Evolutionary conservation across 345 rosid species (phyloP).

Genomic region (Citrus trifoliata): DNA sequence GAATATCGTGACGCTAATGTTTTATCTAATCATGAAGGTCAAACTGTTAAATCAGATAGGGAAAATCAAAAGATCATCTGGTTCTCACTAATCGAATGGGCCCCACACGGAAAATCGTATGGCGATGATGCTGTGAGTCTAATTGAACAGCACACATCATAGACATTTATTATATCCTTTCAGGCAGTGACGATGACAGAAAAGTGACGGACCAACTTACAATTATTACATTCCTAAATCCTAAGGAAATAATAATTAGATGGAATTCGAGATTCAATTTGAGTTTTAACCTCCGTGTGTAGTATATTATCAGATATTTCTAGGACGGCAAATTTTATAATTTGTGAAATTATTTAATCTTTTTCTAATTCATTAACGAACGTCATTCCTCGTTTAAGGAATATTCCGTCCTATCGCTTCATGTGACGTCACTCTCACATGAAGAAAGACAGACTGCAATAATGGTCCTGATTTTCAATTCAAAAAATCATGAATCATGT

Average conservation of each 20-base stretch:
- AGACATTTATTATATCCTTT: background rate
- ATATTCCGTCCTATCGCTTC: slow-evolving; percentile 24
- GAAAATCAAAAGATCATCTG: background rate
- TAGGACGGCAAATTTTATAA: too few relatives aligned
- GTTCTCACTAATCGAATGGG: background rate
- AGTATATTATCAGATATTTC: too few relatives aligned
- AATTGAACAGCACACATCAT: background rate
- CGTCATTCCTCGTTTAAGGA: background rate
- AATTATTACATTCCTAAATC: background rate
- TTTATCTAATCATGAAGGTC: background rate
- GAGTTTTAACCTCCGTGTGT: too few relatives aligned
- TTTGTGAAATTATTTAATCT: too few relatives aligned
- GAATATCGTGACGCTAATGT: background rate
- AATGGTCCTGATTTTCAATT: background rate
- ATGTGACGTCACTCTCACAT: background rate
- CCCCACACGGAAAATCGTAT: background rate
- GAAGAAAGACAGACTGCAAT: background rate
- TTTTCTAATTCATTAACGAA: too few relatives aligned
- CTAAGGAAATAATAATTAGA: too few relatives aligned
- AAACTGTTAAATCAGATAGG: background rate
- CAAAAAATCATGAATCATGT: background rate
- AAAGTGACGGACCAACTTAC: background rate
- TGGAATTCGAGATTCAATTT: too few relatives aligned
- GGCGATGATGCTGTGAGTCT: background rate
- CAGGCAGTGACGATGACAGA: background rate